Evolutionary conservation across 2,329 filamentous ascomycete genomes (phyloP).

Genomic region (Fusarium sp.): DNA sequence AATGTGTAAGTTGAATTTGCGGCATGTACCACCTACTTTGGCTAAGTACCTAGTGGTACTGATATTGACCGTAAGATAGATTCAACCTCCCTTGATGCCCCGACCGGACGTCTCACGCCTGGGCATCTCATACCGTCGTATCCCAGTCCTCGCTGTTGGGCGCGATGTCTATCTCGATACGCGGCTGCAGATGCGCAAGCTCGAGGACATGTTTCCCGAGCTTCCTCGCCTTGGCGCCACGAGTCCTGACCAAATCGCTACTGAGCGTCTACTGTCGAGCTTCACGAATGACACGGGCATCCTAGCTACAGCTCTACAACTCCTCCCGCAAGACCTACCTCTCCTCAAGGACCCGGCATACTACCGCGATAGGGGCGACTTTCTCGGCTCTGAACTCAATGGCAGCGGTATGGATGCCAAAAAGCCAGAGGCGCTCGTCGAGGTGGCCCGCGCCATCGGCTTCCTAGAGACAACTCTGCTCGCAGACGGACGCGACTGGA

Average conservation of each 20-base stretch:
- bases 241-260: constrained; percentile 53
- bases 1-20: constrained; percentile 68
- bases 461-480: constrained; percentile 72
- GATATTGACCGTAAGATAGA: constrained; percentile 50
- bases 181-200: constrained; percentile 72
- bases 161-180: constrained; percentile 77
- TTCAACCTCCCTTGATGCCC: constrained; percentile 74
- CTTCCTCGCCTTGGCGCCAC: constrained; percentile 51
- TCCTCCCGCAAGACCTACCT: constrained; percentile 67
- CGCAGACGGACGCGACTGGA: constrained; percentile 73
- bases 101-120: constrained; percentile 71
- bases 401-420: constrained; percentile 37
- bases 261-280: constrained; percentile 66
- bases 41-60: background rate
- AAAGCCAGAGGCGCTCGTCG: constrained; percentile 65
- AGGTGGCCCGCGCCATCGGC: constrained; percentile 64
- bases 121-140: constrained; percentile 74
- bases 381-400: constrained; percentile 44
- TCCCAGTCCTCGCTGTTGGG: constrained; percentile 74
- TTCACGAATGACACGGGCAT: constrained; percentile 67
- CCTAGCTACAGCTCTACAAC: constrained; percentile 62
- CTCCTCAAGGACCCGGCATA: constrained; percentile 68
- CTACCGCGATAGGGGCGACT: constrained; percentile 63
- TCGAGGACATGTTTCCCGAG: constrained; percentile 66
- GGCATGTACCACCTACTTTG: background rate